A percentile compares a stretch with the other conserved stretches of the same genome.
phyloP scores from a whole-genome alignment of 2,329 filamentous ascomycete genomes.

The Botrytis porri region DNA sequence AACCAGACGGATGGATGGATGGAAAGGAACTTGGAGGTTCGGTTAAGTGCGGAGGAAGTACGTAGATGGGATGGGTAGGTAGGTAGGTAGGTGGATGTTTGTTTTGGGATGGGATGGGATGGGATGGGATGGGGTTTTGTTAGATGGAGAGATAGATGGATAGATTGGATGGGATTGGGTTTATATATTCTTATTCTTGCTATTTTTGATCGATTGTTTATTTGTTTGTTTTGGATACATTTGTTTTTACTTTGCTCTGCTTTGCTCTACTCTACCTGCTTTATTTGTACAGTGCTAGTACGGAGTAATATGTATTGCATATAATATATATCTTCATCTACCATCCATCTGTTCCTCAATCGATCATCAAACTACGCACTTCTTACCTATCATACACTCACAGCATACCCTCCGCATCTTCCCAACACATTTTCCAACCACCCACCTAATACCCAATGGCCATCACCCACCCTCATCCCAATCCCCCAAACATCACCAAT shows the following conservation, averaged over 20 bases:
- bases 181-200: neutral
- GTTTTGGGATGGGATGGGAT: neutral
- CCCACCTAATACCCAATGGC: neutral
- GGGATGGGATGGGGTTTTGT: neutral
- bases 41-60: neutral
- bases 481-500: neutral
- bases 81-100: neutral
- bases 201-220: no score
- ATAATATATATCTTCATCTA: neutral
- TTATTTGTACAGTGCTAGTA: neutral
- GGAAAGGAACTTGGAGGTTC: neutral
- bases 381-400: neutral
- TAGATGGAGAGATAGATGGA: neutral
- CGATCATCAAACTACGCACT: neutral
- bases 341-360: neutral
- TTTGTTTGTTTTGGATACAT: neutral
- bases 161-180: neutral
- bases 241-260: neutral
- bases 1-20: neutral
- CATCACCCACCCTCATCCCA: neutral
- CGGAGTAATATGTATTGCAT: neutral
- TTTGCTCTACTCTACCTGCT: neutral
- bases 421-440: neutral
- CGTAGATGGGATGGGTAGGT: neutral
- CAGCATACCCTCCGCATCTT: no score